phyloP scores from a whole-genome alignment of 148 eudicot species.

The Rhododendron henanense region DNA sequence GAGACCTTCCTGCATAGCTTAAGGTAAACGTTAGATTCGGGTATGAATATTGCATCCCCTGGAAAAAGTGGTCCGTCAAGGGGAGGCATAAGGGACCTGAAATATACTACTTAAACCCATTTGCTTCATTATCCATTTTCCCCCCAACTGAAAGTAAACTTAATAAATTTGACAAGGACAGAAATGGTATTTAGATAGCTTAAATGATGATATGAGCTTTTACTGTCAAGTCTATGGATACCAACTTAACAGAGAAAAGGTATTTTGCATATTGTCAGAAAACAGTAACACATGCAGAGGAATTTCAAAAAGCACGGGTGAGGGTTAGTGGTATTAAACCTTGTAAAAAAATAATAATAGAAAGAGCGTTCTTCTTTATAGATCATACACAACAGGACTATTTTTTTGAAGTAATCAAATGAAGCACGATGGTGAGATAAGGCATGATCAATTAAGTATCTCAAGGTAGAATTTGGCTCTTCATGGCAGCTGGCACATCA shows the following conservation, averaged over 20 bases:
- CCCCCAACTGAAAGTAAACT: not conserved
- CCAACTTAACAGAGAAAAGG: not conserved
- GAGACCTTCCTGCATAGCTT: not conserved
- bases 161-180: not conserved
- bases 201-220: not conserved
- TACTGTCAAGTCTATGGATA: not conserved
- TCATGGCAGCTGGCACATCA: slow-evolving; percentile 6
- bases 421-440: not conserved
- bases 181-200: not conserved
- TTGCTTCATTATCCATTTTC: not conserved
- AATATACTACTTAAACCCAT: not conserved
- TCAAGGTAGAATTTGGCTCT: slow-evolving; percentile 4
- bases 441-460: not conserved
- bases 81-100: not conserved
- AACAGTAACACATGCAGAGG: not conserved
- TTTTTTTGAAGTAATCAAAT: not conserved
- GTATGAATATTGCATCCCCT: not conserved
- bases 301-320: not conserved
- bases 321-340: not conserved
- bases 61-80: not conserved
- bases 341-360: not conserved
- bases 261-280: not conserved
- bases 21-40: not conserved
- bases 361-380: not conserved
- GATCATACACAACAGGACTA: not conserved